phyloP scores from a whole-genome alignment of 495 filamentous ascomycete species.

The Podospora appendiculata region DNA sequence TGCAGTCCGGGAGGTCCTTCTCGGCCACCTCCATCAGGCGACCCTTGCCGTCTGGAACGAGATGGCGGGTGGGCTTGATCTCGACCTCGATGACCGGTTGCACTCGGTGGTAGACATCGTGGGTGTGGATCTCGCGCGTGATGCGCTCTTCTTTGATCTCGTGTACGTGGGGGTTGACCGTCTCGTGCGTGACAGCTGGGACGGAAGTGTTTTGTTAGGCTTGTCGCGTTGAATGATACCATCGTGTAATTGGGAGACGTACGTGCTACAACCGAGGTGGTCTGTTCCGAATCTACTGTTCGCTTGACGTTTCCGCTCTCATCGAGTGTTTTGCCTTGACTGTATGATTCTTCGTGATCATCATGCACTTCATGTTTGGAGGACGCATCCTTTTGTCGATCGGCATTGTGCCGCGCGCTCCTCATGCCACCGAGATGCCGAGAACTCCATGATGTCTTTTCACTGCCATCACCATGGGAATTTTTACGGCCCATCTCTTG shows the following conservation, averaged over 20 bases:
- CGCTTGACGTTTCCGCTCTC: too few species aligned
- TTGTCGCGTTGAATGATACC: background rate
- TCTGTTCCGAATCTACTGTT: constrained; percentile 7
- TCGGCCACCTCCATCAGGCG: background rate
- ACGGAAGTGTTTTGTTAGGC: background rate
- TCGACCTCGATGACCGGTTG: constrained; percentile 46
- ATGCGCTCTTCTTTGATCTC: constrained; percentile 43
- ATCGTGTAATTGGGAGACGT: background rate
- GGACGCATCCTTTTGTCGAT: too few species aligned
- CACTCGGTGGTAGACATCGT: constrained; percentile 46
- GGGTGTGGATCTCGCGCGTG: constrained; percentile 47
- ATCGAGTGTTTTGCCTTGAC: too few species aligned
- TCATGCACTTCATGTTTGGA: too few species aligned
- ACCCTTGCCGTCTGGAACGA: constrained; percentile 2
- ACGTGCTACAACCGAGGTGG: constrained; percentile 21
- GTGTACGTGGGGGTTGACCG: constrained; percentile 34
- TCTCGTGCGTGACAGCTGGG: constrained; percentile 49
- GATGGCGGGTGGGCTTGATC: constrained; percentile 18
- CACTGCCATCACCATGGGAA: too few species aligned
- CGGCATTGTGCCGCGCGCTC: too few species aligned
- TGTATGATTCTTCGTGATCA: too few species aligned
- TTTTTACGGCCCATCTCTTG: too few species aligned
- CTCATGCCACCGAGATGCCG: too few species aligned
- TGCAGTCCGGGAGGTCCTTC: background rate
- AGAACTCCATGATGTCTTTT: too few species aligned